These are phyloP conservation scores for Chloroidium sp. DNA, from an alignment of 163 green algal species.

Conservation along the genomic window DNA sequence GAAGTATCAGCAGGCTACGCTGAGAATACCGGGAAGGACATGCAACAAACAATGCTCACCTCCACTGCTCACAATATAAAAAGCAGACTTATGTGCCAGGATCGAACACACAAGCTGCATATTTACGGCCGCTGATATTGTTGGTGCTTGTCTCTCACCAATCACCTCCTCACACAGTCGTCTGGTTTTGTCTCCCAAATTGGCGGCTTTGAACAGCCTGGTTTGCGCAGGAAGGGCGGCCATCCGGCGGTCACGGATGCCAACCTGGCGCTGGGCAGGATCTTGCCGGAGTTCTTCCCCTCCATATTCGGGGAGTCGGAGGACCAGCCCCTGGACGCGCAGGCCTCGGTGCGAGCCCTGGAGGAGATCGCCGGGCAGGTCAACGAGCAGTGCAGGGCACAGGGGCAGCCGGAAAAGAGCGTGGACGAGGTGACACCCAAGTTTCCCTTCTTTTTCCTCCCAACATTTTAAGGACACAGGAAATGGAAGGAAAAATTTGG, in stretches of 20 bases:
- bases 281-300: slow-evolving; percentile 94
- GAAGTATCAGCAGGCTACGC: no score
- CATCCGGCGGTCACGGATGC: slow-evolving; percentile 91
- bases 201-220: not conserved
- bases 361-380: slow-evolving; percentile 49
- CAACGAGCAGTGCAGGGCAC: slow-evolving; percentile 41
- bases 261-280: slow-evolving; percentile 86
- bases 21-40: no score
- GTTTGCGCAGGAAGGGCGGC: slow-evolving; percentile 38
- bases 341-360: slow-evolving; percentile 44
- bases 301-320: slow-evolving; percentile 92
- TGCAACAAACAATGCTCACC: no score
- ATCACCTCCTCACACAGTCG: not conserved
- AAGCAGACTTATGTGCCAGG: no score
- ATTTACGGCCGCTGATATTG: not conserved
- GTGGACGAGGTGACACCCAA: slow-evolving; percentile 41
- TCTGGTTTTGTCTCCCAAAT: not conserved
- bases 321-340: slow-evolving; percentile 79
- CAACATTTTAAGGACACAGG: no score
- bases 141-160: not conserved
- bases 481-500: no score
- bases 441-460: no score
- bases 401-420: slow-evolving; percentile 35
- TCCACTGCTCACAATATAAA: no score
- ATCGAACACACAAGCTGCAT: not conserved